These are phyloP conservation scores for Russula lepida DNA, from an alignment of 768 basidiomycete genomes.

Conservation along the genomic window DNA sequence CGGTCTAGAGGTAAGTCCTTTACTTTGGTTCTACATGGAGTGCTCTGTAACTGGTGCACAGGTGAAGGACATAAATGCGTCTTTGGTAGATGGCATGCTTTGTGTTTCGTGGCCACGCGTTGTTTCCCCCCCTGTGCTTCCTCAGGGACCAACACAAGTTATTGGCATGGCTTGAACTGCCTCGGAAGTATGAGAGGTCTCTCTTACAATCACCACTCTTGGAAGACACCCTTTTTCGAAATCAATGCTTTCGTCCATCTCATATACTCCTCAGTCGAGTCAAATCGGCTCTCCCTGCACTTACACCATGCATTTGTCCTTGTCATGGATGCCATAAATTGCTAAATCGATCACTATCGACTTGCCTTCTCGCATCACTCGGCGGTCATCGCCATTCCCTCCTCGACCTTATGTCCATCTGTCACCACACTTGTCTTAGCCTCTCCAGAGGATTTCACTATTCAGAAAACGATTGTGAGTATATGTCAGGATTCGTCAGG, in stretches of 20 bases:
- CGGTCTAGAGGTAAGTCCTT: slow-evolving; percentile 18
- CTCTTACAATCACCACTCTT: neutral
- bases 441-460: neutral
- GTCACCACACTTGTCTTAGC: neutral
- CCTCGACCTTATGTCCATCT: neutral
- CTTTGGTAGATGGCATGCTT: slow-evolving; percentile 20
- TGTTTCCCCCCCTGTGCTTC: neutral
- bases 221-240: neutral
- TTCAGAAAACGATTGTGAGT: neutral
- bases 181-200: too few species aligned
- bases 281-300: neutral
- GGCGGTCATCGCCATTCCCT: neutral
- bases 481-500: neutral
- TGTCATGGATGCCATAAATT: neutral
- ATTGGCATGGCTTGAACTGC: slow-evolving; percentile 1
- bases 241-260: neutral
- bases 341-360: neutral
- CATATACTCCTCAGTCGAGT: neutral
- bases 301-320: neutral
- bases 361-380: neutral
- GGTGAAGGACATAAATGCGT: slow-evolving; percentile 21
- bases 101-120: slow-evolving; percentile 20
- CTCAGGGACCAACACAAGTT: neutral
- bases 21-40: neutral
- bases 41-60: neutral